phyloP scores from a whole-genome alignment of 495 filamentous ascomycete genomes.

The Talaromyces stipitatus region DNA sequence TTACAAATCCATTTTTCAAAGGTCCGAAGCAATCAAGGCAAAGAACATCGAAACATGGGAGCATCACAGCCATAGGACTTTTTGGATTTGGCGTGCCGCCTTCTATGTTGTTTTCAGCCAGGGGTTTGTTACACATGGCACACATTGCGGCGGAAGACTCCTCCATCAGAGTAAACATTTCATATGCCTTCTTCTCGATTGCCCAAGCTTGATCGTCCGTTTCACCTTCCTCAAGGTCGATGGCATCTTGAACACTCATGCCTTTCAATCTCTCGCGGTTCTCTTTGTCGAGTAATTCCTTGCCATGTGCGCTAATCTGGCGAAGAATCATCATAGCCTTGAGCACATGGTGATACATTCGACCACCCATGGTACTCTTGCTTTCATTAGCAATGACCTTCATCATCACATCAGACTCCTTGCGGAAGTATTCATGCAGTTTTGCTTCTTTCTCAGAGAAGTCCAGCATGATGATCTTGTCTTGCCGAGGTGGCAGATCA shows the following conservation, averaged over 20 bases:
- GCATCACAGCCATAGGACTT: conserved; percentile 65
- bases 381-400: conserved; percentile 42
- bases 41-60: conserved; percentile 75
- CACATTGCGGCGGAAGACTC: conserved; percentile 69
- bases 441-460: conserved; percentile 47
- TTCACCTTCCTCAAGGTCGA: conserved; percentile 74
- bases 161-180: conserved; percentile 73
- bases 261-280: conserved; percentile 75
- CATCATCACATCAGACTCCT: conserved; percentile 56
- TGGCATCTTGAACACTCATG: conserved; percentile 69
- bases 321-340: conserved; percentile 86
- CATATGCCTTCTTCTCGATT: conserved; percentile 62
- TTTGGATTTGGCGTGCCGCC: conserved; percentile 48
- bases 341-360: conserved; percentile 79
- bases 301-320: conserved; percentile 83
- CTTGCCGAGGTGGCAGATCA: conserved; percentile 64
- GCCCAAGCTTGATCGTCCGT: conserved; percentile 47
- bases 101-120: conserved; percentile 32
- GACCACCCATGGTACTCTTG: conserved; percentile 64
- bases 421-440: conserved; percentile 54
- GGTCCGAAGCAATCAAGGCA: conserved; percentile 63
- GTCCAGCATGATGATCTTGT: conserved; percentile 56
- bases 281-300: conserved; percentile 74
- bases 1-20: conserved; percentile 22
- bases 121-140: conserved; percentile 54